Base-by-base conservation (phyloP, 306 rosid species). In the Mimosa pudica region DNA sequence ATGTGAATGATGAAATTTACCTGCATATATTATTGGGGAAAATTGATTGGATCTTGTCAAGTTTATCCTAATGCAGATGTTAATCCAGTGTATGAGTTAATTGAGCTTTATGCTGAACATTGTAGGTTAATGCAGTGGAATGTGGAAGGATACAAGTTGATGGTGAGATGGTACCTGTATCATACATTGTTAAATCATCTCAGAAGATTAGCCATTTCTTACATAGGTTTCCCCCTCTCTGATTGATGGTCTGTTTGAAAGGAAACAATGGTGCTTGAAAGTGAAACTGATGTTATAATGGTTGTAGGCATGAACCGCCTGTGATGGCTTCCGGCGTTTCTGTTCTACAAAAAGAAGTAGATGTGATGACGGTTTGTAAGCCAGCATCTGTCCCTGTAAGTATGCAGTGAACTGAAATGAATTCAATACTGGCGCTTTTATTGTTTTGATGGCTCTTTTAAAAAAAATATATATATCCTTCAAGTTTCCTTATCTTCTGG, bases 351-450 rank as follows among this genome's bases (percentile, higher is more conserved):
- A 75, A 86, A 32, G 92, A 91, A 54, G 75, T 75, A 0, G 90
- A 91, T 64, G 91, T 91, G 80, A 72, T 91, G 75, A 86, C 87
- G 18, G 68, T 91, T 85, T 91, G 89, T 75, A 89, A 91, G 82
- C 95, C 93, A 52, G 91, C 95, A 16, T 89, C 95, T 42, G 85
- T 89, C n/a, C 95, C 95, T 17, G 93, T 89, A 77, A 82, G 93
- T 85, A 74, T 24, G 70, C 70, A 18, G 70, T 44, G 14, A 44
- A 60, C 47, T 58, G 38, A 41, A 57, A 36, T 38, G 32, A 7
- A 38, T 18, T 14, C 2, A 73, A 38, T 2, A 42, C 12, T 11
- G 69, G 44, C 8, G 3, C 78, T 41, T 20, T 58, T 58, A 41
- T 24, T 38, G 38, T 18, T 32, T 17, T 36, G 30, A n/a, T 55